Percentiles rank a stretch among this genome's conserved stretches.
Conservation (phyloP, 352 stramenopile genomes). For the Blastocystis sp. region DNA sequence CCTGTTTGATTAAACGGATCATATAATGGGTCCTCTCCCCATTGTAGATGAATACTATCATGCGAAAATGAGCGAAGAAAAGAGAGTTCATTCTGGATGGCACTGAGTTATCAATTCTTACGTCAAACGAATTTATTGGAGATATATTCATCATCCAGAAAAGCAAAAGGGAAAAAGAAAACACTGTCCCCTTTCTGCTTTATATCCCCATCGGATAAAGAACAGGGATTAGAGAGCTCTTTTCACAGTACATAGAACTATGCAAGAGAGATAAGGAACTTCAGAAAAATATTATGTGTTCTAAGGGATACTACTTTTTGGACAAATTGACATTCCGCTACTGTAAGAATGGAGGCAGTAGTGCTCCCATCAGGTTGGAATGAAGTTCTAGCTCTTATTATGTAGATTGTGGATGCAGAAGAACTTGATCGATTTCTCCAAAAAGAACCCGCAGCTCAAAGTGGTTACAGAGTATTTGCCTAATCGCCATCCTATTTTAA, state of each 20-base stretch:
- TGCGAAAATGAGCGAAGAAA: background rate
- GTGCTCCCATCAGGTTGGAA: background rate
- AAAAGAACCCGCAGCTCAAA: constrained; percentile 34
- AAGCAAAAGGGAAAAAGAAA: background rate
- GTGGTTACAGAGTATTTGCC: background rate
- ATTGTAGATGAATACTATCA: background rate
- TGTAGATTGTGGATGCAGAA: constrained; percentile 61
- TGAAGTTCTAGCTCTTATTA: background rate
- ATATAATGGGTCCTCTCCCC: background rate
- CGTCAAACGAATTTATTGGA: background rate
- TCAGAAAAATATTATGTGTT: constrained; percentile 24
- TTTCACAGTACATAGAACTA: background rate
- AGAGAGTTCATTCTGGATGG: background rate
- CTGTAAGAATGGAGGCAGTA: constrained; percentile 49
- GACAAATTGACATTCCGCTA: constrained; percentile 47
- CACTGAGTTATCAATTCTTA: background rate
- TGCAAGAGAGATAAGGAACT: background rate
- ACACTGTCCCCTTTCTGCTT: background rate
- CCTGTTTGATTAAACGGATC: background rate
- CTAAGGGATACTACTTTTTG: constrained; percentile 52
- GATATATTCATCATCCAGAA: background rate
- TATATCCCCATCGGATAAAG: background rate
- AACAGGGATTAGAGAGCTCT: background rate
- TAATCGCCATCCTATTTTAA: constrained; percentile 40
- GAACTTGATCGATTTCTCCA: constrained; percentile 50